A percentile compares a stretch with the other conserved stretches of the same genome.
phyloP scores from a whole-genome alignment of 2,329 filamentous ascomycete genomes.

The Mycosphaerella sp. region DNA sequence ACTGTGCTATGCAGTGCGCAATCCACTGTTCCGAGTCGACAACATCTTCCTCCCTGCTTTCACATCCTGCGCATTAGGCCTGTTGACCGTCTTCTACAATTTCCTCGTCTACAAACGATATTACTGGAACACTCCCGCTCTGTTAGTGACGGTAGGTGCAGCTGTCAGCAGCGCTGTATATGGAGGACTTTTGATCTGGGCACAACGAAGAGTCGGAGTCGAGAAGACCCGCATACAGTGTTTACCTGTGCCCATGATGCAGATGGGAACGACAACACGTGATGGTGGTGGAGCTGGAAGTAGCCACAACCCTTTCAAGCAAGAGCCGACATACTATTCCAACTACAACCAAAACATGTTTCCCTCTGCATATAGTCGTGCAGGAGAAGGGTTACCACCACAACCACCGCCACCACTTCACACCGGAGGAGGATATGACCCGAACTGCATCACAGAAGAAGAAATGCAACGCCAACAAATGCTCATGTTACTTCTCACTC shows the following conservation, averaged over 20 bases:
- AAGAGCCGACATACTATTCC: conserved; percentile 39
- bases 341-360: conserved; percentile 46
- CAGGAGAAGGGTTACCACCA: neutral
- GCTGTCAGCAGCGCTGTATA: conserved; percentile 40
- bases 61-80: conserved; percentile 42
- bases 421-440: conserved; percentile 27
- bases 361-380: conserved; percentile 30
- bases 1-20: conserved; percentile 44
- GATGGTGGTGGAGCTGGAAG: conserved; percentile 3
- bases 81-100: conserved; percentile 45
- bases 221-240: conserved; percentile 16
- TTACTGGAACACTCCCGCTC: conserved; percentile 40
- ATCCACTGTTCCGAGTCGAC: conserved; percentile 44
- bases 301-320: conserved; percentile 21
- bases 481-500: conserved; percentile 40
- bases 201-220: conserved; percentile 38
- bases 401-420: conserved; percentile 15
- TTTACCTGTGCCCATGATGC: conserved; percentile 13
- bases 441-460: conserved; percentile 40
- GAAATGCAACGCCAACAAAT: conserved; percentile 48
- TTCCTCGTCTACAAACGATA: conserved; percentile 41
- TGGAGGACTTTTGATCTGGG: conserved; percentile 38
- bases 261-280: neutral
- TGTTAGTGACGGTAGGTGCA: conserved; percentile 38
- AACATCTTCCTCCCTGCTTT: conserved; percentile 43